Base-by-base conservation (phyloP, 441 rosid species). In the Eruca vesicaria region DNA sequence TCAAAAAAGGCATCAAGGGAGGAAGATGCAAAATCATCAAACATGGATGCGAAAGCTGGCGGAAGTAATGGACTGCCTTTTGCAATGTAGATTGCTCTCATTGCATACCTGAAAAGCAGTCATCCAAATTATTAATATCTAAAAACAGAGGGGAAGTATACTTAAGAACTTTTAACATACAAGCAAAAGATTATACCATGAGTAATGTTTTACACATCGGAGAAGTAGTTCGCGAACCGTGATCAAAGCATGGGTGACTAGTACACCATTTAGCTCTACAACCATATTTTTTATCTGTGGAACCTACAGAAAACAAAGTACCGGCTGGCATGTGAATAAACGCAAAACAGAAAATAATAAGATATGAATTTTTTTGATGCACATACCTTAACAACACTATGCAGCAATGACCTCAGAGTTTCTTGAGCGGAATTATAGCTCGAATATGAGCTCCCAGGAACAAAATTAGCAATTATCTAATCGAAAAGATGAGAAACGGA, bases 1-100 rank as follows among this genome's bases (percentile, higher is more conserved):
- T 96, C 98, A 78, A 96, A 96, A 82, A 89, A 91, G 78, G 92
- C 90, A 77, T 93, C 97, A 71, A 96, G 95, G 69, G 98, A 96
- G 74, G 98, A 96, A 31, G 97, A 93, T 76, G 97, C 80, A 82
- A 89, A 78, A 85, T 93, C 99, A 84, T 93, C 97, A 82, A 95
- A 95, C 68, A 93, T 88, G 52, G 98, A 93, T 41, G 92, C 86
- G 60, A 93, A 93, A 80, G 86, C 88, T 41, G 97, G 98, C 7
- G 98, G 99, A 72, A 95, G 97, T 62, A 92, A 83, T 48, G 85
- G 88, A 80, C 99, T 95, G 78, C 99, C 98, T 81, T 89, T 91
- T 71, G 99, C 99, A 77, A 93, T 88, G 74, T 90, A 95, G 81
- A 93, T 84, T 60, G 97, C 94, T 82, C 97, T 90, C 97, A 91